These are phyloP conservation scores for Pittosporum tobira DNA, from an alignment of 129 eudicot species.

Conservation along the genomic window DNA sequence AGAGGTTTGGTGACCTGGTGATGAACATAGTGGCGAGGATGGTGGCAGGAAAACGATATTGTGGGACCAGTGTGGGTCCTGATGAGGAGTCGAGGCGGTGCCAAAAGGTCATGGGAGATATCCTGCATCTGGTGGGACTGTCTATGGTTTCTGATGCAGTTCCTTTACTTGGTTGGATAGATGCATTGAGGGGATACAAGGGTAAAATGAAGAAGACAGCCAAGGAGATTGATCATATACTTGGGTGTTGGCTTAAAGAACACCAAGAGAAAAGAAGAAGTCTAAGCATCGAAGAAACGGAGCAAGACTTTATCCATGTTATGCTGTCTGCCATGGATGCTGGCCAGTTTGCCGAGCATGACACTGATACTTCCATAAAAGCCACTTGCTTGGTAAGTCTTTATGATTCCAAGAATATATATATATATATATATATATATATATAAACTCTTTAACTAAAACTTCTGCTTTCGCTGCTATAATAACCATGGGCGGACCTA, in stretches of 20 bases:
- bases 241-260: slow-evolving; percentile 5
- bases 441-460: no score
- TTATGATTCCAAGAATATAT: no score
- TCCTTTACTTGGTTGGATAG: slow-evolving; percentile 10
- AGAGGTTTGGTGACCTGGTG: slow-evolving; percentile 4
- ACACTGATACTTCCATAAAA: slow-evolving; percentile 16
- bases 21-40: background rate
- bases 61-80: background rate
- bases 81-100: background rate
- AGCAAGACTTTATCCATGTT: slow-evolving; percentile 9
- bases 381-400: slow-evolving; percentile 15
- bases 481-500: no score
- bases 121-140: background rate
- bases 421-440: no score
- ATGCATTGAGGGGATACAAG: background rate
- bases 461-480: no score
- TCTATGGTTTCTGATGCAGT: slow-evolving; percentile 11
- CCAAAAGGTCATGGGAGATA: background rate
- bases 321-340: background rate
- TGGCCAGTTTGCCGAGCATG: background rate
- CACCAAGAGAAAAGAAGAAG: background rate
- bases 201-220: slow-evolving; percentile 6
- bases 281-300: background rate
- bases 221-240: background rate
- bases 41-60: slow-evolving; percentile 3